phyloP scores from a whole-genome alignment of 179 eudicot genomes.

The Drosera spatulata region DNA sequence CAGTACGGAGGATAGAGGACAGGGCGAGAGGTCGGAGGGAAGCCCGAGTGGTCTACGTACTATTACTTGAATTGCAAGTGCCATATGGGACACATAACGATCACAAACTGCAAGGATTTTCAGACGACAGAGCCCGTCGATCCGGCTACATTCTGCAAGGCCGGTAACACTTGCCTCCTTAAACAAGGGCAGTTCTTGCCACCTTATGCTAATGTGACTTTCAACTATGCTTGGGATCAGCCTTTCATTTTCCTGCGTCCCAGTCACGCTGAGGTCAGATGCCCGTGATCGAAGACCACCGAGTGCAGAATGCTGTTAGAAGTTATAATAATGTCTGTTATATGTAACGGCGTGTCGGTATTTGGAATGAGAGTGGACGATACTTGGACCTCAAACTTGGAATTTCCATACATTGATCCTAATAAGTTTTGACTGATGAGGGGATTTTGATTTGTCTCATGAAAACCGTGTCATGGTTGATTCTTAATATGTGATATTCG shows the following conservation, averaged over 20 bases:
- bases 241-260: not conserved
- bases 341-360: too few relatives aligned
- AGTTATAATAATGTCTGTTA: too few relatives aligned
- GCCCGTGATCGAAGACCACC: not conserved
- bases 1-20: not conserved
- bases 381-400: too few relatives aligned
- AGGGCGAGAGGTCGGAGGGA: not conserved
- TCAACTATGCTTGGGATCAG: not conserved
- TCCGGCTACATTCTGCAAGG: not conserved
- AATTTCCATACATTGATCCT: too few relatives aligned
- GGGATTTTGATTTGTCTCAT: too few relatives aligned
- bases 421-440: too few relatives aligned
- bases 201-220: not conserved
- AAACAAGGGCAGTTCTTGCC: not conserved
- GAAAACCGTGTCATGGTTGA: too few relatives aligned
- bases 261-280: not conserved
- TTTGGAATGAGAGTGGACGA: too few relatives aligned
- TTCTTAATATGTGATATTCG: too few relatives aligned
- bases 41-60: not conserved
- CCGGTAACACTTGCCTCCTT: not conserved
- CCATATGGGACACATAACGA: not conserved
- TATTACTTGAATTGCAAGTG: not conserved
- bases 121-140: not conserved
- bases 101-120: slow-evolving; percentile 1
- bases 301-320: too few relatives aligned